Base-by-base conservation (phyloP, 2,329 filamentous ascomycete genomes). In the Venturia asperata region DNA sequence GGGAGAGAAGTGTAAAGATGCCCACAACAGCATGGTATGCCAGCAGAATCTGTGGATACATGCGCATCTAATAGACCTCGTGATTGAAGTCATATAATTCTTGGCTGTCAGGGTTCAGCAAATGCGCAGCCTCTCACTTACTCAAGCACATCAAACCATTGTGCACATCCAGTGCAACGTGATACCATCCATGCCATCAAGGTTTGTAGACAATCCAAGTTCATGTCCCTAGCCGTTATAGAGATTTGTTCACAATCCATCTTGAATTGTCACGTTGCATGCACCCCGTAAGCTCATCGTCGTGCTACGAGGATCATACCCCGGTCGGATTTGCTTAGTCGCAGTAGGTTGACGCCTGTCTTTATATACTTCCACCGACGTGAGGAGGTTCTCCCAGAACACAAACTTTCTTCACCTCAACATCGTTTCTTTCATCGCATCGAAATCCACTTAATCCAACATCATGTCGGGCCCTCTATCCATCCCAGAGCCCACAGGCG, bases 301-400 rank as follows among this genome's bases (percentile, higher is more conserved):
- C 47, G 47, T 27, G 21, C 47, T 5, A 52, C 47, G 21, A 52
- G 47, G 52, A 58, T 58, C 15, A 15, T 19, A 37, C 27, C 27
- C 52, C 17, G 11, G 52, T 19, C 52, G 34, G 15, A 56, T 56
- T 27, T 37, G 52, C 15, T 58, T 58, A 58, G 52, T 58, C 52
- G 19, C 21, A 34, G 21, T 37, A 6, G 52, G 30, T 13, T 58
- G 27, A 34, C 5, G 27, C 17, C 5, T 37, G 5, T 17, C 15
- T 24, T 58, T 37, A 5, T 37, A 58, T 13, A 37, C 27, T 2
- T 21, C 52, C 30, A 27, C 30, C 17, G 52, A 39, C 19, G 17
- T 3, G 19, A n/a, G 27, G 19, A 58, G 7, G 45, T 7, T 34
- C 10, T 21, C n/a, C 6, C 19, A 34, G n/a, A 58, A 37, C 19